Evolutionary conservation across 768 basidiomycete genomes (phyloP).

Genomic region (Russula sp.): DNA sequence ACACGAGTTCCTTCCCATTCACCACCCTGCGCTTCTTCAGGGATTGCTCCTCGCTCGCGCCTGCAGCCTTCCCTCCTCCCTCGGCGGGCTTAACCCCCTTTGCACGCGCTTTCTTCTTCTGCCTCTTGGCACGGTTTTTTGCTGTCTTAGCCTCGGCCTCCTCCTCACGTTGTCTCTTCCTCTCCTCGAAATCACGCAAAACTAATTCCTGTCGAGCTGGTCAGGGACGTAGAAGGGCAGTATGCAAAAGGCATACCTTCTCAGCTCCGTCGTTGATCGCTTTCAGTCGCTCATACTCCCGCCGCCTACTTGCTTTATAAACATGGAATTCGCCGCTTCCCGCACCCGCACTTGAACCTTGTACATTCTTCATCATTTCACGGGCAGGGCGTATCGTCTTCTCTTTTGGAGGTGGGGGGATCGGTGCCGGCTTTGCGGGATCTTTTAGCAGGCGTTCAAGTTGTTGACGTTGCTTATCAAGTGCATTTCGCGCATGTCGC

Average conservation of each 20-base stretch:
- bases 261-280: slow-evolving; percentile 79
- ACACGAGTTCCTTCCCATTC: slow-evolving; percentile 68
- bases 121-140: slow-evolving; percentile 91
- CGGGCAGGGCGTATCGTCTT: slow-evolving; percentile 77
- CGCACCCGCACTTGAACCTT: slow-evolving; percentile 95
- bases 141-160: slow-evolving; percentile 83
- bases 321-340: slow-evolving; percentile 98
- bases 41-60: slow-evolving; percentile 41
- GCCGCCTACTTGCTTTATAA: slow-evolving; percentile 89
- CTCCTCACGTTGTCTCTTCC: slow-evolving; percentile 67
- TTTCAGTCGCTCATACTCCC: slow-evolving; percentile 94
- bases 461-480: slow-evolving; percentile 58
- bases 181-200: slow-evolving; percentile 68
- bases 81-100: slow-evolving; percentile 41
- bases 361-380: slow-evolving; percentile 99
- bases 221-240: background rate
- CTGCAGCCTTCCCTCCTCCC: slow-evolving; percentile 34
- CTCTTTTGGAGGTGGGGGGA: slow-evolving; percentile 80
- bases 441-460: slow-evolving; percentile 89
- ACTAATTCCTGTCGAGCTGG: slow-evolving; percentile 57
- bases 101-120: slow-evolving; percentile 82
- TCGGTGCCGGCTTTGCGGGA: slow-evolving; percentile 74
- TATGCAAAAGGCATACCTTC: slow-evolving; percentile 51
- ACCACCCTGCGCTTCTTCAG: slow-evolving; percentile 81
- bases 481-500: slow-evolving; percentile 50